phyloP scores from a whole-genome alignment of 225 moss, liverwort and hornwort genomes.

The Pseudoscleropodium purum region DNA sequence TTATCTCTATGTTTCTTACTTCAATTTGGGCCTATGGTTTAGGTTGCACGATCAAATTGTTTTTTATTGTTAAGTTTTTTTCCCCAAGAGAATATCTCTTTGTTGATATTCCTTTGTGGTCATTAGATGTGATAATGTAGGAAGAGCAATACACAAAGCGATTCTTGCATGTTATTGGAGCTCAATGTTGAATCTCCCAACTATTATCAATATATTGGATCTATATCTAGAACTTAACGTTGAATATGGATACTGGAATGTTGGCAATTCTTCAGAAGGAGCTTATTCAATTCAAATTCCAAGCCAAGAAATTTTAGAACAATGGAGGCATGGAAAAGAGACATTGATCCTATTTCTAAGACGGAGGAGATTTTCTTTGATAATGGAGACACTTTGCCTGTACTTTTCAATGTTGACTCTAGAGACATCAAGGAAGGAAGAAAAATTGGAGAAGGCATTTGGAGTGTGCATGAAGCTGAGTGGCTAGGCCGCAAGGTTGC shows the following conservation, averaged over 20 bases:
- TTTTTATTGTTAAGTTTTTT: not conserved
- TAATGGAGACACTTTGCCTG: not conserved
- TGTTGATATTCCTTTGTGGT: no score
- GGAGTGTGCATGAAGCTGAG: not conserved
- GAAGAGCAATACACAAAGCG: not conserved
- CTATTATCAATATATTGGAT: not conserved
- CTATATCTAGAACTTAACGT: not conserved
- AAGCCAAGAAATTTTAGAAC: not conserved
- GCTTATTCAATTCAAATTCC: not conserved
- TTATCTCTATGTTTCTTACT: not conserved
- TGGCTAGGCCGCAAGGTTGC: not conserved
- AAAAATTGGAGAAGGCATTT: not conserved
- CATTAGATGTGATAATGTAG: accelerated
- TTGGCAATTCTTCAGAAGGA: no score
- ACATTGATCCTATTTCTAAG: not conserved
- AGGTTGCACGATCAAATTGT: not conserved
- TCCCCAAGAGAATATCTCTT: accelerated
- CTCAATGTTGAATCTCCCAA: not conserved
- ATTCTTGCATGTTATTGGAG: not conserved
- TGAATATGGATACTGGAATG: not conserved
- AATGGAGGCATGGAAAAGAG: not conserved
- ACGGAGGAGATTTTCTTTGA: not conserved
- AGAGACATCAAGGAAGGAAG: not conserved
- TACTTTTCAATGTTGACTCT: not conserved
- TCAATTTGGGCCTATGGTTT: not conserved